These are phyloP conservation scores for Blastomyces parvus DNA, from an alignment of 2,329 filamentous ascomycete genomes.

Conservation along the genomic window DNA sequence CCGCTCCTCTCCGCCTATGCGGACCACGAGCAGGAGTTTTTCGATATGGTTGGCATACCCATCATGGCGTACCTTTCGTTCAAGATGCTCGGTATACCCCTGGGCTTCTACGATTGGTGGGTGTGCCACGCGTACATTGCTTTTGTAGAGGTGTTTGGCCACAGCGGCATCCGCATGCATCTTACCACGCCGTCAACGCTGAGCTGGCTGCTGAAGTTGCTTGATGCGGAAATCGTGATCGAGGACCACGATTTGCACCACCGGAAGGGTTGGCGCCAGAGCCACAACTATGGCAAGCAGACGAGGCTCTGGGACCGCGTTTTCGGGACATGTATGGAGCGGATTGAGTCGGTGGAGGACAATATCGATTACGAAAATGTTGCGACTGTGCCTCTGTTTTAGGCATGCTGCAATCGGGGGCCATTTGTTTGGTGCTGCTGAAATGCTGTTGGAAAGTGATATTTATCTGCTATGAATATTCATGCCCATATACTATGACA, in stretches of 20 bases:
- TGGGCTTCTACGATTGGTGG: slow-evolving; percentile 43
- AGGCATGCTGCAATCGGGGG: slow-evolving; percentile 9
- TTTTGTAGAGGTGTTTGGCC: slow-evolving; percentile 33
- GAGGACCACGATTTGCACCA: slow-evolving; percentile 38
- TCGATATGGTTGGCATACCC: slow-evolving; percentile 37
- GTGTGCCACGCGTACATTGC: slow-evolving; percentile 38
- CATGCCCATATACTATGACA: background rate
- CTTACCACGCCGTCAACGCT: slow-evolving; percentile 28
- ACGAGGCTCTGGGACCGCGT: slow-evolving; percentile 32
- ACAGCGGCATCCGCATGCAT: slow-evolving; percentile 34
- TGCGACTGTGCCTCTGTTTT: slow-evolving; percentile 23
- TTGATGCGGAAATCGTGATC: slow-evolving; percentile 32
- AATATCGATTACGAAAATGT: slow-evolving; percentile 27
- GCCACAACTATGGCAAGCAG: slow-evolving; percentile 34
- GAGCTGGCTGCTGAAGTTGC: slow-evolving; percentile 26
- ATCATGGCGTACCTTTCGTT: slow-evolving; percentile 32
- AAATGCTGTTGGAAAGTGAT: background rate
- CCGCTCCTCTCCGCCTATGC: slow-evolving; percentile 37
- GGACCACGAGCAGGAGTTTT: slow-evolving; percentile 36
- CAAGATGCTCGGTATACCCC: slow-evolving; percentile 30
- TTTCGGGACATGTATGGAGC: slow-evolving; percentile 28
- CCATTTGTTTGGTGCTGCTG: background rate
- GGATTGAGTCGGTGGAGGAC: slow-evolving; percentile 27
- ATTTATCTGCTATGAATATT: background rate
- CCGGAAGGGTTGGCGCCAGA: slow-evolving; percentile 32